Conservation (phyloP, 768 basidiomycete species). For the Suillus brevipes region DNA sequence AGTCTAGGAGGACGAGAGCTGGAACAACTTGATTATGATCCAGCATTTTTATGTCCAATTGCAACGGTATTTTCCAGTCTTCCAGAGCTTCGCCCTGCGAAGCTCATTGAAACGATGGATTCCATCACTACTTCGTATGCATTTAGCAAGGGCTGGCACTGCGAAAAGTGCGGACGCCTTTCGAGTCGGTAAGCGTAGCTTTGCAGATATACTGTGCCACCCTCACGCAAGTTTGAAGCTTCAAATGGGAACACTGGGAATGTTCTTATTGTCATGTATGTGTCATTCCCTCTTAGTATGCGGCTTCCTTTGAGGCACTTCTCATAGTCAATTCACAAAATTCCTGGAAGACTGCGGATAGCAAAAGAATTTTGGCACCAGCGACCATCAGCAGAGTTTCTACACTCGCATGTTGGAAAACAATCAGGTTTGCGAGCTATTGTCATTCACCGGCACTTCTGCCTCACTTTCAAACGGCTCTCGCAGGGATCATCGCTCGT, state of each 20-base stretch:
- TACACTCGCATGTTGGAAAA: slow-evolving; percentile 31
- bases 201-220: not conserved
- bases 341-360: slow-evolving; percentile 23
- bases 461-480: not conserved
- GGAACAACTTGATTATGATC: slow-evolving; percentile 46
- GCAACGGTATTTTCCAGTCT: slow-evolving; percentile 32
- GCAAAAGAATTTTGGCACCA: slow-evolving; percentile 42
- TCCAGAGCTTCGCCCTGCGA: slow-evolving; percentile 41
- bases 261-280: slow-evolving; percentile 62
- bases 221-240: slow-evolving; percentile 40
- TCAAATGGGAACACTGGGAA: slow-evolving; percentile 74
- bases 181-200: slow-evolving; percentile 60
- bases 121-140: slow-evolving; percentile 52
- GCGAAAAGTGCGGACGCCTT: slow-evolving; percentile 64
- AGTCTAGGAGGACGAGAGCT: slow-evolving; percentile 29
- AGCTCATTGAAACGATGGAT: slow-evolving; percentile 25
- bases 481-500: slow-evolving; percentile 21
- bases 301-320: not conserved
- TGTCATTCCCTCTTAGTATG: not conserved
- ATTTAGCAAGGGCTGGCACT: slow-evolving; percentile 71
- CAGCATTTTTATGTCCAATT: slow-evolving; percentile 45
- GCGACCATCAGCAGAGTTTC: slow-evolving; percentile 22
- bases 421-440: slow-evolving; percentile 25
- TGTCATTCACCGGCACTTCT: not conserved
- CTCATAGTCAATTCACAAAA: slow-evolving; percentile 18